These are phyloP conservation scores for Collybiopsis luxurians DNA, from an alignment of 768 basidiomycete species.

Conservation along the genomic window DNA sequence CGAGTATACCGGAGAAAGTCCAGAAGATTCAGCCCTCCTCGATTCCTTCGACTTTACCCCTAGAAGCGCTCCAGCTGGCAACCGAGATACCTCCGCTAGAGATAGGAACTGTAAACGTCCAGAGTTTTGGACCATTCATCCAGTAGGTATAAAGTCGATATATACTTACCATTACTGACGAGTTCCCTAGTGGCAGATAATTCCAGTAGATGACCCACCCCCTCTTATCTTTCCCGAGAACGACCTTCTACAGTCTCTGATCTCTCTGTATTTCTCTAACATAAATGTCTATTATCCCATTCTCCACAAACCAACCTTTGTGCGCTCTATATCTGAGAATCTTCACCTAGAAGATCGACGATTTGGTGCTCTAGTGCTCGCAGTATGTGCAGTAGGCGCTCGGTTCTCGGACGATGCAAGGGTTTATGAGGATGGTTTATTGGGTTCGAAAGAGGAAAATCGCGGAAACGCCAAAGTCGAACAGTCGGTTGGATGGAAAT, in stretches of 20 bases:
- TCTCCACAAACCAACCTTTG: conserved; percentile 52
- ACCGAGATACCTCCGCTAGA: neutral
- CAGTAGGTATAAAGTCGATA: conserved; percentile 1
- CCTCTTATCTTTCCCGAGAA: conserved; percentile 30
- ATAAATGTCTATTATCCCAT: conserved; percentile 41
- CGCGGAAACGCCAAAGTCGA: conserved; percentile 26
- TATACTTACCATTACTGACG: neutral
- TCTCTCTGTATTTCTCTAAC: conserved; percentile 49
- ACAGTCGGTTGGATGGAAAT: conserved; percentile 41
- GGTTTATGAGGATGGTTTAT: conserved; percentile 19
- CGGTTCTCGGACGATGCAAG: conserved; percentile 40
- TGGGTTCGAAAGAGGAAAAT: conserved; percentile 28
- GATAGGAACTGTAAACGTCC: conserved; percentile 9
- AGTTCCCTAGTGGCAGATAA: conserved; percentile 15
- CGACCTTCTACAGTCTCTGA: conserved; percentile 37
- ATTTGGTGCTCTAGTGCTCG: conserved; percentile 45
- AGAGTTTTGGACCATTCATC: conserved; percentile 20
- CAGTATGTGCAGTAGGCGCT: conserved; percentile 51
- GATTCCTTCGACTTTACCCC: too few species aligned
- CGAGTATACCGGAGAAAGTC: conserved; percentile 25
- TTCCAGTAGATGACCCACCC: conserved; percentile 9
- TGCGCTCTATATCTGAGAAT: conserved; percentile 33
- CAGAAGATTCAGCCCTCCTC: neutral
- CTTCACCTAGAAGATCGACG: conserved; percentile 34
- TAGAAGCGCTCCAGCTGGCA: too few species aligned